Base-by-base conservation (phyloP, 306 rosid genomes). In the Neltuma alba region DNA sequence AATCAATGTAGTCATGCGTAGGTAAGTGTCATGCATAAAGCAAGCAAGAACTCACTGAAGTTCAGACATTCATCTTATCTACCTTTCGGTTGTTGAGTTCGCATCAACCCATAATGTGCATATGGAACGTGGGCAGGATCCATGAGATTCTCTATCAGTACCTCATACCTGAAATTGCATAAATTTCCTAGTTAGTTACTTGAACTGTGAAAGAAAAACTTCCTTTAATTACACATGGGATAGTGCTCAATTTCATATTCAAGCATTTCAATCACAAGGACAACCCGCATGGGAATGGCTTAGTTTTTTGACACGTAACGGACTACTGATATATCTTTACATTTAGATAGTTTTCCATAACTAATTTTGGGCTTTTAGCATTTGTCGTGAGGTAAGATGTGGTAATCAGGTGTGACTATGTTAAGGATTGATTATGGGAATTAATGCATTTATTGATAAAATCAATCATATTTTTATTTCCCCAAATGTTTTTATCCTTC, bases 101-200 rank as follows among this genome's bases (percentile, higher is more conserved):
- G 84, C 91, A 91, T 84, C 80, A 95, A 36, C 78, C 94, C 88
- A 79, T 88, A 87, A 81, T 91, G 97, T 5, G 99, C 92, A 72
- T 95, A 93, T 33, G 98, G 90, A 86, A 90, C 90, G 82, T 93
- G 98, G 54, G 98, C 84, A 83, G 98, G 99, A 82, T 91, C 97
- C 98, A 91, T 90, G 47, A 91, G 98, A 85, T 95, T 95, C 82
- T 95, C 99, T 45, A 88, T 87, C 91, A 95, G 80, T 52, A 93
- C 85, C 81, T 95, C 99, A 48, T 95, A 95, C 83, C 99, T 95
- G 88, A 69, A 90, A 86, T 77, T 70, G 70, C 79, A 78, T 60
- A 48, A 30, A 33, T 55, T 61, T 64, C 72, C 60, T 64, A 15
- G 67, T 84, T 40, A 65, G 48, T 65, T 69, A 44, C 55, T 14